Evolutionary conservation across 352 stramenopile species (phyloP), one percentile per base, ranked within the genome.

Genomic region (Globisporangium recalcitrans): DNA sequence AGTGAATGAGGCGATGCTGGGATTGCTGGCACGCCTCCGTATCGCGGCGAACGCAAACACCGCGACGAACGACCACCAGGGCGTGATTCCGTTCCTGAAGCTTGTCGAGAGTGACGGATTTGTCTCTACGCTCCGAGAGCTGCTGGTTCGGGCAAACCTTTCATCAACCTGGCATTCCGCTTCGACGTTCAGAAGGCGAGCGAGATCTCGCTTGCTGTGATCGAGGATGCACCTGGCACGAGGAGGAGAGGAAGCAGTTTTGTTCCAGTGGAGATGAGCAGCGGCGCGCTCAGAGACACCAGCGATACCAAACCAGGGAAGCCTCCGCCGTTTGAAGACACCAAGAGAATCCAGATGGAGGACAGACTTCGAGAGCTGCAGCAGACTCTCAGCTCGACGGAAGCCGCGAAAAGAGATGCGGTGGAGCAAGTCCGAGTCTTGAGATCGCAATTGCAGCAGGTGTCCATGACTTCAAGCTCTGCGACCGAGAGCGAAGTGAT

Each of bases 71-170:
- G 58, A 69, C 3, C 66, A 76, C 21, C 73, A 74, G 19, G 65
- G 47, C 0, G 72, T 75, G 59, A 72, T 65, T 0, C 70, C 66
- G 1, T 81, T 73, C 5, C 44, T 93, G 22, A 78, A 67, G 9
- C 60, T 93, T 1, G 75, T 89, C 1, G 83, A 93, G 54, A 80
- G 73, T 16, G 67, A 76, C 0, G 22, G 52, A 2, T 91, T 91
- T 42, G 47, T 91, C 1, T 29, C 72, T 0, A 77, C 73, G 2
- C 62, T 93, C 4, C 69, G 82, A 26, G 71, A 58, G 16, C 64
- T 82, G 32, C 60, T 93, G 1, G 65, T 60, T 0, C 64, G 74
- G 9, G 64, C 80, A 0, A 64, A 71, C 4, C 26, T 86, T 69
- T 74, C 34, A 32, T 87, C 8, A 74, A 78, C 22, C 11, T 93